Evolutionary conservation across 129 eudicot species (phyloP).

Genomic region (Rutidosis leptorrhynchoides): DNA sequence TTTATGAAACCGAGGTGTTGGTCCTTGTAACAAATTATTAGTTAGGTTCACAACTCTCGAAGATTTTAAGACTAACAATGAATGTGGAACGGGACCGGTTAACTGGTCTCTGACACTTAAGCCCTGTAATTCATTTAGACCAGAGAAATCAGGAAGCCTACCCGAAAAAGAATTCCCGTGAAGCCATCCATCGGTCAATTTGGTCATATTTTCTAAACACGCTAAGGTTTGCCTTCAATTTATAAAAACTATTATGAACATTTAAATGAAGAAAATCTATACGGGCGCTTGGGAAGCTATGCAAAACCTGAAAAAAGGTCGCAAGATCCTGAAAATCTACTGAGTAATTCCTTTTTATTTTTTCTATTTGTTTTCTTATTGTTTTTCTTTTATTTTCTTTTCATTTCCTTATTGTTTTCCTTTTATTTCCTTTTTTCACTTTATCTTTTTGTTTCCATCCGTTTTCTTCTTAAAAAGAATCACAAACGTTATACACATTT

Average conservation of each 20-base stretch:
- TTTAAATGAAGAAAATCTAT: slow-evolving; percentile 56
- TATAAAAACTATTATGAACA: slow-evolving; percentile 48
- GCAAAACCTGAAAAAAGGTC: slow-evolving; percentile 46
- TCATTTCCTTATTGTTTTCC: no score
- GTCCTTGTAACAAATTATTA: slow-evolving; percentile 66
- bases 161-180: slow-evolving; percentile 56
- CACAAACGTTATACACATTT: no score
- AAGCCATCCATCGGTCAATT: slow-evolving; percentile 56
- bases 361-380: no score
- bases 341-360: no score
- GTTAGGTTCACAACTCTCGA: slow-evolving; percentile 54
- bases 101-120: slow-evolving; percentile 67
- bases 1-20: slow-evolving; percentile 45
- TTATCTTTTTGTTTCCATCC: no score
- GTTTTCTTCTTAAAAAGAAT: no score
- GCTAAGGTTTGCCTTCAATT: slow-evolving; percentile 49
- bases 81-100: slow-evolving; percentile 65
- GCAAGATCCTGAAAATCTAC: slow-evolving; percentile 90
- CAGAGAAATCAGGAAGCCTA: slow-evolving; percentile 68
- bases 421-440: no score
- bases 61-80: slow-evolving; percentile 40
- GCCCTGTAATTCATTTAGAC: slow-evolving; percentile 39
- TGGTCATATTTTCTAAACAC: slow-evolving; percentile 66
- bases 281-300: no score
- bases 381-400: no score